phyloP scores from a whole-genome alignment of 73 alveolate genomes.

The Paramecium caudatum region DNA sequence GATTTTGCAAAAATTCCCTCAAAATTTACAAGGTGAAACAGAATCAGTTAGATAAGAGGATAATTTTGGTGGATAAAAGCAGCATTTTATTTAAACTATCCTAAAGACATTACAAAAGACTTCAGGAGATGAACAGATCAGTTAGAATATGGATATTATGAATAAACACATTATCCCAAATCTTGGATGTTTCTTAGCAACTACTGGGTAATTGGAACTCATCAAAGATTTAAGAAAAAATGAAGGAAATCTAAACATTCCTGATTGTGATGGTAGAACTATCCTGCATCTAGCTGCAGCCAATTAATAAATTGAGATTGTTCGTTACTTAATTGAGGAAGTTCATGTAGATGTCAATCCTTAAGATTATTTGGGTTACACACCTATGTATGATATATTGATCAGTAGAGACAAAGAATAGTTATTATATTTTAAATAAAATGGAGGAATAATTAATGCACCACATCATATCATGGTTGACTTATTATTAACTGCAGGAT shows the following conservation, averaged over 20 bases:
- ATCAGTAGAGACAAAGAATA: conserved; percentile 48
- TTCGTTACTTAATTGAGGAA: conserved; percentile 59
- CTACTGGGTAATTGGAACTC: conserved; percentile 54
- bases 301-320: conserved; percentile 13
- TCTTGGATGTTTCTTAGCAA: conserved; percentile 74
- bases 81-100: conserved; percentile 69
- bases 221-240: conserved; percentile 55
- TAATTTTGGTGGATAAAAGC: conserved; percentile 66
- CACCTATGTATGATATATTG: conserved; percentile 72
- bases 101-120: conserved; percentile 12
- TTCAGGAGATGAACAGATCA: conserved; percentile 53
- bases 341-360: conserved; percentile 66
- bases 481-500: conserved; percentile 62
- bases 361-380: conserved; percentile 66
- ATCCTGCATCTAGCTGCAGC: conserved; percentile 73
- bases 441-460: conserved; percentile 71
- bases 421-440: conserved; percentile 37
- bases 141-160: conserved; percentile 61
- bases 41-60: conserved; percentile 39
- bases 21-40: conserved; percentile 66
- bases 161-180: conserved; percentile 68
- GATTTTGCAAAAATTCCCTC: conserved; percentile 5
- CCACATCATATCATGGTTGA: conserved; percentile 56
- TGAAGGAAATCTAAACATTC: conserved; percentile 65
- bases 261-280: conserved; percentile 75